Percentiles rank a stretch among this genome's conserved stretches.
phyloP scores from a whole-genome alignment of 345 rosid genomes.

The Camelina hispida region DNA sequence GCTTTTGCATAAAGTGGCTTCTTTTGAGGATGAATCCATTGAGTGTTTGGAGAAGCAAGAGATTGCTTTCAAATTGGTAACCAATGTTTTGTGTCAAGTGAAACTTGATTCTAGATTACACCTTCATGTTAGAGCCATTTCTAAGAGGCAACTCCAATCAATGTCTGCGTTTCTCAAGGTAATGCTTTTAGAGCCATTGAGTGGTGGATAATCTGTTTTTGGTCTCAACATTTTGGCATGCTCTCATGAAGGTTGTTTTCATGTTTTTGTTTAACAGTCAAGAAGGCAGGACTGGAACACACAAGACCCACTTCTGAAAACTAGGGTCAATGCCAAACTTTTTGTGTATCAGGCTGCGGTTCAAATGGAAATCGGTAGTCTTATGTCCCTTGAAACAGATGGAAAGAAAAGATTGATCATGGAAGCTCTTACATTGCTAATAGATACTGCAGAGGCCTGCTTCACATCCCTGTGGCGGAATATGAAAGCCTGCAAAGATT shows the following conservation, averaged over 20 bases:
- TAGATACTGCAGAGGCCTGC: conserved; percentile 80
- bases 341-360: conserved; percentile 76
- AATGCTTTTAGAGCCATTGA: conserved; percentile 3
- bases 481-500: conserved; percentile 71
- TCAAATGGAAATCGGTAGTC: conserved; percentile 65
- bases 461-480: conserved; percentile 79
- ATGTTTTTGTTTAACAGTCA: conserved; percentile 44
- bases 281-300: conserved; percentile 82
- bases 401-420: conserved; percentile 74
- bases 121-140: conserved; percentile 63
- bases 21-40: conserved; percentile 72
- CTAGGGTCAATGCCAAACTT: conserved; percentile 70
- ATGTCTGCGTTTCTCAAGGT: conserved; percentile 82
- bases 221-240: not conserved
- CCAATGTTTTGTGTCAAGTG: conserved; percentile 57
- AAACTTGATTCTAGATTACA: conserved; percentile 59
- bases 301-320: conserved; percentile 66
- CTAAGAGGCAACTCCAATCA: conserved; percentile 80
- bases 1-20: conserved; percentile 50
- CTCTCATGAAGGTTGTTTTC: too few species aligned
- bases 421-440: conserved; percentile 67
- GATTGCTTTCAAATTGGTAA: conserved; percentile 64
- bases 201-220: not conserved
- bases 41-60: conserved; percentile 85
- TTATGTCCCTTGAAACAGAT: conserved; percentile 67